Evolutionary conservation across 768 basidiomycete species (phyloP).

Genomic region (Tylopilus plumbeoviolaceoides): DNA sequence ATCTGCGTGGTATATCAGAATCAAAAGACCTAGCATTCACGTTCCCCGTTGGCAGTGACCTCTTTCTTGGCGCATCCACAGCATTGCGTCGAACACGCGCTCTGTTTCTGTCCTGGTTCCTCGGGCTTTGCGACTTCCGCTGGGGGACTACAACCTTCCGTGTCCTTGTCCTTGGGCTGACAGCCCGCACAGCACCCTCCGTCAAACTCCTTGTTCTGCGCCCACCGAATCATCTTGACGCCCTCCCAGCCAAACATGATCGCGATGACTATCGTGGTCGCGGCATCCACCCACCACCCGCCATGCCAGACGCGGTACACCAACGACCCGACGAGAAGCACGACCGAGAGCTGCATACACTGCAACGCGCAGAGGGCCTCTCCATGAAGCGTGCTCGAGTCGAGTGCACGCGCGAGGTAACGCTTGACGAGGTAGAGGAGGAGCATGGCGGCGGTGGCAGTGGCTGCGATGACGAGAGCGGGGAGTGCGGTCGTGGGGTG

Average conservation of each 20-base stretch:
- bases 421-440: too few relatives aligned
- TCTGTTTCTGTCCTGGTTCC: neutral
- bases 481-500: too few relatives aligned
- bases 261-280: too few relatives aligned
- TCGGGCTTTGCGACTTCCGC: neutral
- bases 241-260: too few relatives aligned
- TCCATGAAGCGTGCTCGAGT: too few relatives aligned
- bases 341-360: too few relatives aligned
- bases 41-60: neutral
- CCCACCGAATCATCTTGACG: constrained; percentile 5
- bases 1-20: too few relatives aligned
- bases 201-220: neutral
- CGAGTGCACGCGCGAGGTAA: too few relatives aligned
- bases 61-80: constrained; percentile 1
- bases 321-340: neutral
- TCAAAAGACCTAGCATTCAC: neutral
- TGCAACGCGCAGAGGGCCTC: too few relatives aligned
- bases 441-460: neutral
- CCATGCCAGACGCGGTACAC: neutral
- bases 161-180: neutral
- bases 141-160: neutral
- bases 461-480: constrained; percentile 5
- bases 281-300: too few relatives aligned
- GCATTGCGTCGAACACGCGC: neutral
- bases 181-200: neutral